These are phyloP conservation scores for Orbilia quercus DNA, from an alignment of 2,329 filamentous ascomycete species.

Conservation along the genomic window DNA sequence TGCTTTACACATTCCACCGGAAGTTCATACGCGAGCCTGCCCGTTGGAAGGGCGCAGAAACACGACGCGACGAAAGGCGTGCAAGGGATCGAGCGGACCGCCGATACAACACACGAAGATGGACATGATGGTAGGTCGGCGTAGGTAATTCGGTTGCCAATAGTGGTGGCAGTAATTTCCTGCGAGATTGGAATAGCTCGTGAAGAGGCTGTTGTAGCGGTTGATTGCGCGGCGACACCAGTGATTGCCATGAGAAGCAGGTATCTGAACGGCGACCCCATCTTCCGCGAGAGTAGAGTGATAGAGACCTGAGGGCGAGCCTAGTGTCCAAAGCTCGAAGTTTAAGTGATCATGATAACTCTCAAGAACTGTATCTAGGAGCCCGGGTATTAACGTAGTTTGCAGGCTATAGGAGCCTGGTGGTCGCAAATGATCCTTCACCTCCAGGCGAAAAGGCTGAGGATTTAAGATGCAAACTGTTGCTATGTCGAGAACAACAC, in stretches of 20 bases:
- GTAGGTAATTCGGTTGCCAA: constrained; percentile 43
- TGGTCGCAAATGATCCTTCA: constrained; percentile 13
- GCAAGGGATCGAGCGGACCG: constrained; percentile 39
- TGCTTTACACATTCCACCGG: constrained; percentile 42
- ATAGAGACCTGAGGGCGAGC: background rate
- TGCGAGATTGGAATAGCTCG: background rate
- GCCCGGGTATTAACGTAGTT: background rate
- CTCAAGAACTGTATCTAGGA: background rate
- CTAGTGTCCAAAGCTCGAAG: background rate
- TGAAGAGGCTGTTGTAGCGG: constrained; percentile 4
- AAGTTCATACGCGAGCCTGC: constrained; percentile 33
- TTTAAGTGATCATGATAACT: constrained; percentile 4
- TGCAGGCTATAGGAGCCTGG: background rate
- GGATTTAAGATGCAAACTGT: too few species aligned
- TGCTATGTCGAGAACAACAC: constrained; percentile 2
- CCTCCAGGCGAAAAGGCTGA: background rate
- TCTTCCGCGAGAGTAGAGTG: constrained; percentile 4
- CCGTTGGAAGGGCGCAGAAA: constrained; percentile 41
- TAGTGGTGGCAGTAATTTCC: constrained; percentile 14
- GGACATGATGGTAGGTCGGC: constrained; percentile 45
- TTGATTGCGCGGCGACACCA: constrained; percentile 13
- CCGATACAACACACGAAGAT: constrained; percentile 37
- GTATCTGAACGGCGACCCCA: constrained; percentile 8
- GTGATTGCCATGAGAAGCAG: background rate
- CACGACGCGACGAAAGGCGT: constrained; percentile 41